Evolutionary conservation across 345 rosid species (phyloP).

Genomic region (Syzygium aromaticum): DNA sequence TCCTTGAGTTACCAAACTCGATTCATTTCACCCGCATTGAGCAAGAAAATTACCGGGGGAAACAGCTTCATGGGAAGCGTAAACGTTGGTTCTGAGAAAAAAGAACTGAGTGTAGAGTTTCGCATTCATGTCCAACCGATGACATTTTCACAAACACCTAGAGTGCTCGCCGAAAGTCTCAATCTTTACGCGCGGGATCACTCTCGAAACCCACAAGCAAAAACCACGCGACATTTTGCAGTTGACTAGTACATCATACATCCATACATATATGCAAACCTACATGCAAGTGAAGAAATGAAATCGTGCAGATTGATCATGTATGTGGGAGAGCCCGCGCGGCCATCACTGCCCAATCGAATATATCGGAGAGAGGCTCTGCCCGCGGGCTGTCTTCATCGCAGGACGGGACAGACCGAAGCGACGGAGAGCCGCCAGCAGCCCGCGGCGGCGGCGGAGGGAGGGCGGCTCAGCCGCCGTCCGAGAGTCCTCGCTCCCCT

Average conservation of each 20-base stretch:
- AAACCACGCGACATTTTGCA: neutral
- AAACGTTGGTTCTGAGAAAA: neutral
- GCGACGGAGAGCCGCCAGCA: constrained; percentile 40
- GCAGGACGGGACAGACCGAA: constrained; percentile 23
- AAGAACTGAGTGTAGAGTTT: neutral
- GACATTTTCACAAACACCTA: neutral
- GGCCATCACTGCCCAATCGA: constrained; percentile 50
- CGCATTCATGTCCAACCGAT: neutral
- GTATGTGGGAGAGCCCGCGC: constrained; percentile 39
- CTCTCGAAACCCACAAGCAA: neutral
- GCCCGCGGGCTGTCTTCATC: constrained; percentile 83
- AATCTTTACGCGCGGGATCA: neutral
- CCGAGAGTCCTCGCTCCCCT: constrained; percentile 3
- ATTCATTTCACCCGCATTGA: neutral
- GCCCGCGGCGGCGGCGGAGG: constrained; percentile 4
- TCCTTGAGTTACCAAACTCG: neutral
- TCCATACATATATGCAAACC: neutral
- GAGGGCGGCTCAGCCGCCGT: constrained; percentile 22
- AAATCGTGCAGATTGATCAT: neutral
- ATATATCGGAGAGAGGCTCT: constrained; percentile 22
- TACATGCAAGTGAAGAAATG: neutral
- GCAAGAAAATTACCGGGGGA: neutral
- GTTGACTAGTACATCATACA: neutral
- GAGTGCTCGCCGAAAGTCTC: neutral
- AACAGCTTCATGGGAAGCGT: neutral